phyloP scores from a whole-genome alignment of 495 filamentous ascomycete species.

The Bryoglossum gracile region DNA sequence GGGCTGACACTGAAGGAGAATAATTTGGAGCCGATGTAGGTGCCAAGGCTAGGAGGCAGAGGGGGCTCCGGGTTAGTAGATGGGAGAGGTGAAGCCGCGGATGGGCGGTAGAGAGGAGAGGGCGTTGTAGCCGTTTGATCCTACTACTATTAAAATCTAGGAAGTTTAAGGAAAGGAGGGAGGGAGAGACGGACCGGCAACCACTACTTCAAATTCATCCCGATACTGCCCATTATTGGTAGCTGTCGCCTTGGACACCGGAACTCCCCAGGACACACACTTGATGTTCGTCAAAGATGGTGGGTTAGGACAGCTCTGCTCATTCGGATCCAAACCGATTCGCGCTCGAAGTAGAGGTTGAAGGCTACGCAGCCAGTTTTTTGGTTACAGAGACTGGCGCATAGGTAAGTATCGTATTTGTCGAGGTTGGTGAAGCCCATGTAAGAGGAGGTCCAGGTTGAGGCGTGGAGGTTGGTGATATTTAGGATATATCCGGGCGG shows the following conservation, averaged over 20 bases:
- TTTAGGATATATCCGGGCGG: background rate
- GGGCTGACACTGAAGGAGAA: background rate
- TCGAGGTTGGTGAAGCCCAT: background rate
- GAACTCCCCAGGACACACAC: background rate
- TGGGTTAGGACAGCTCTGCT: background rate
- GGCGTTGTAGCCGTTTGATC: background rate
- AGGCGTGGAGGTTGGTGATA: background rate
- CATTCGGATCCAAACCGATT: background rate
- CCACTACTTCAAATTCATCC: background rate
- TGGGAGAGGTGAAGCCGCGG: background rate
- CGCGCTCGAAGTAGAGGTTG: conserved; percentile 1
- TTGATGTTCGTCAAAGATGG: background rate
- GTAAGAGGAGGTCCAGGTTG: background rate
- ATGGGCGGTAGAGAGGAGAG: background rate
- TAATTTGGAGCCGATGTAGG: background rate
- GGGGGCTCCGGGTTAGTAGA: background rate
- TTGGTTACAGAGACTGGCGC: background rate
- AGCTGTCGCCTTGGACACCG: background rate
- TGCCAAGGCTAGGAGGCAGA: background rate
- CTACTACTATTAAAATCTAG: too few relatives aligned
- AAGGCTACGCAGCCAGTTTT: background rate
- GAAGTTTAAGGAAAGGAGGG: too few relatives aligned
- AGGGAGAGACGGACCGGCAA: too few relatives aligned
- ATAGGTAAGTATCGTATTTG: background rate
- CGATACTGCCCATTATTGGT: background rate